Evolutionary conservation across 352 stramenopile species (phyloP).

Genomic region (Globisporangium barbulae): DNA sequence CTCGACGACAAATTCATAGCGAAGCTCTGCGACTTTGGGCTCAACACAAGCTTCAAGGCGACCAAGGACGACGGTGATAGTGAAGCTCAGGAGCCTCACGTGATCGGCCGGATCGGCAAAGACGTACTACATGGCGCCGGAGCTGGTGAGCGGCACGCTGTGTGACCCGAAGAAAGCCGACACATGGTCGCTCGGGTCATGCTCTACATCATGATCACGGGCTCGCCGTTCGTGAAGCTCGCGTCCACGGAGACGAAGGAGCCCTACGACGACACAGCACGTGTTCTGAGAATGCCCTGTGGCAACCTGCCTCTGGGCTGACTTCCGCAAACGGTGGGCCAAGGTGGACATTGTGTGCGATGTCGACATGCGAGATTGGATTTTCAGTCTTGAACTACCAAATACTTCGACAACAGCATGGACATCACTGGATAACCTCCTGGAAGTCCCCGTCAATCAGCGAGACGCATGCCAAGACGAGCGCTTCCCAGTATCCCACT

Average conservation of each 20-base stretch:
- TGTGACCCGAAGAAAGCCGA: conserved; percentile 47
- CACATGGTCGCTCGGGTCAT: conserved; percentile 67
- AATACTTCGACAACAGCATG: no score
- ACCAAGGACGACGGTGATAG: background rate
- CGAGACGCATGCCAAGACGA: no score
- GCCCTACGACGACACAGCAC: no score
- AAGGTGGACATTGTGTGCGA: no score
- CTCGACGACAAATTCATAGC: conserved; percentile 7
- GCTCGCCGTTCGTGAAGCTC: conserved; percentile 33
- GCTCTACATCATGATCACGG: conserved; percentile 69
- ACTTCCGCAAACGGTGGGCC: no score
- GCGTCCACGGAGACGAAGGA: conserved; percentile 19
- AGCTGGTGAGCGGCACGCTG: background rate
- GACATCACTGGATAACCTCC: no score
- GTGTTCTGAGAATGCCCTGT: no score
- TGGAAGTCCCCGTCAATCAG: no score
- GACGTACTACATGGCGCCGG: background rate
- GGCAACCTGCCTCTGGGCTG: no score
- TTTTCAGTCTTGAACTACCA: no score
- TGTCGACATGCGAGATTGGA: no score
- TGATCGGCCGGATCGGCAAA: background rate
- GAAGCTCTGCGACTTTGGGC: conserved; percentile 17
- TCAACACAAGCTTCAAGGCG: background rate
- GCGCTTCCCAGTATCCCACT: no score
- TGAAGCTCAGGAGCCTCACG: background rate